phyloP scores from a whole-genome alignment of 2,329 filamentous ascomycete genomes.

The Hypomyces rosellus region DNA sequence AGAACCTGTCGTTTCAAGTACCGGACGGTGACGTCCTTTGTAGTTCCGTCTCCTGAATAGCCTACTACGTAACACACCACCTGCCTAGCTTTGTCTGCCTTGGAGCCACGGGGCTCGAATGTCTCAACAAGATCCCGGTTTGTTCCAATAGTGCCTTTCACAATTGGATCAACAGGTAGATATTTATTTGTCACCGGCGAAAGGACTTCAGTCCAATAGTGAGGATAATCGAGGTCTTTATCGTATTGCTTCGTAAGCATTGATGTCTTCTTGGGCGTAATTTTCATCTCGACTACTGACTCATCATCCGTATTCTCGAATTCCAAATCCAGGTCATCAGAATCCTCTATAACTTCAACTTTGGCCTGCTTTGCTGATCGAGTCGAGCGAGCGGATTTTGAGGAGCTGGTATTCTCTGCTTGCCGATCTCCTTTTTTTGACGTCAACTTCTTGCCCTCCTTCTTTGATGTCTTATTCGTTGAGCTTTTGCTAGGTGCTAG shows the following conservation, averaged over 20 bases:
- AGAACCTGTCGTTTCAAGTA: constrained; percentile 78
- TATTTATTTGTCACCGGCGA: constrained; percentile 76
- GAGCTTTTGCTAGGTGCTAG: constrained; percentile 6
- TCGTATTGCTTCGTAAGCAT: constrained; percentile 52
- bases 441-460: constrained; percentile 9
- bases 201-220: constrained; percentile 89
- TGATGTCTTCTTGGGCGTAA: constrained; percentile 33
- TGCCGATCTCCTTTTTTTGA: constrained; percentile 9
- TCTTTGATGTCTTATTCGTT: constrained; percentile 6
- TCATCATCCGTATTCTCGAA: constrained; percentile 50
- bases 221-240: constrained; percentile 71
- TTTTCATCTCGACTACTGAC: constrained; percentile 50
- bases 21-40: constrained; percentile 89
- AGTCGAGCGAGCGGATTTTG: constrained; percentile 12
- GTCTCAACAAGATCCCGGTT: constrained; percentile 65
- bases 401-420: constrained; percentile 15
- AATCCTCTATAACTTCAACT: constrained; percentile 27
- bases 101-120: constrained; percentile 76
- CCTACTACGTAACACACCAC: constrained; percentile 85
- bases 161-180: constrained; percentile 69
- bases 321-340: constrained; percentile 39
- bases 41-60: constrained; percentile 75
- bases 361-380: constrained; percentile 8
- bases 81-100: constrained; percentile 81
- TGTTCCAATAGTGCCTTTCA: constrained; percentile 62